Evolutionary conservation across 2,329 filamentous ascomycete genomes (phyloP).

Genomic region (Fusarium buharicum): DNA sequence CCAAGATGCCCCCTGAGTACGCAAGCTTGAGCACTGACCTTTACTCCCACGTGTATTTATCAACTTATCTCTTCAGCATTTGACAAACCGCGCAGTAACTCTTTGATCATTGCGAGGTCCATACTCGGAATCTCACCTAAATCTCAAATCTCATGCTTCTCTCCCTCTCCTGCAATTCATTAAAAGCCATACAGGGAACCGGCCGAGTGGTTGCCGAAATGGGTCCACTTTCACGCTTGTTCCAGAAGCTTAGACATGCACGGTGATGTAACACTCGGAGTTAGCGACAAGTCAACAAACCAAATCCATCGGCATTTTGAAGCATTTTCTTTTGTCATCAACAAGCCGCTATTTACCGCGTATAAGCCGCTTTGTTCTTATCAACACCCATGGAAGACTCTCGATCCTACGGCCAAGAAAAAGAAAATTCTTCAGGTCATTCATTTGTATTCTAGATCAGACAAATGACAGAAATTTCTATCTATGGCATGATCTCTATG

Average conservation of each 20-base stretch:
- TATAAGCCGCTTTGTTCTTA: constrained; percentile 21
- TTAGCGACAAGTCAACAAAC: constrained; percentile 16
- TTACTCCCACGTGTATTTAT: neutral
- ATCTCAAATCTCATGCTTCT: constrained; percentile 6
- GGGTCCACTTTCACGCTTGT: constrained; percentile 15
- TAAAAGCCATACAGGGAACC: constrained; percentile 20
- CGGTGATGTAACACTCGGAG: constrained; percentile 42
- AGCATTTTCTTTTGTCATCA: neutral
- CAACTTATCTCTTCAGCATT: neutral
- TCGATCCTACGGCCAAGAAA: constrained; percentile 19
- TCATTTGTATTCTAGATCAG: neutral
- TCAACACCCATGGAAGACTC: constrained; percentile 14
- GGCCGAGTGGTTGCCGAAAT: constrained; percentile 33
- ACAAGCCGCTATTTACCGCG: constrained; percentile 33
- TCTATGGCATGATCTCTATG: neutral
- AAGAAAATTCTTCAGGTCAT: constrained; percentile 13
- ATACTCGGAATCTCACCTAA: no score
- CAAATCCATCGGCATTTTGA: constrained; percentile 6
- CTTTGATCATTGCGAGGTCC: neutral
- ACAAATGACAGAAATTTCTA: neutral
- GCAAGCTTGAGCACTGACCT: neutral
- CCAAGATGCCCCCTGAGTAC: constrained; percentile 7
- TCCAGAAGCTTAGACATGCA: constrained; percentile 34
- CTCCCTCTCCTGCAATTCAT: constrained; percentile 1
- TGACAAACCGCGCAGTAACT: neutral